These are phyloP conservation scores for Glonium stellatum DNA, from an alignment of 495 filamentous ascomycete genomes.

Conservation along the genomic window DNA sequence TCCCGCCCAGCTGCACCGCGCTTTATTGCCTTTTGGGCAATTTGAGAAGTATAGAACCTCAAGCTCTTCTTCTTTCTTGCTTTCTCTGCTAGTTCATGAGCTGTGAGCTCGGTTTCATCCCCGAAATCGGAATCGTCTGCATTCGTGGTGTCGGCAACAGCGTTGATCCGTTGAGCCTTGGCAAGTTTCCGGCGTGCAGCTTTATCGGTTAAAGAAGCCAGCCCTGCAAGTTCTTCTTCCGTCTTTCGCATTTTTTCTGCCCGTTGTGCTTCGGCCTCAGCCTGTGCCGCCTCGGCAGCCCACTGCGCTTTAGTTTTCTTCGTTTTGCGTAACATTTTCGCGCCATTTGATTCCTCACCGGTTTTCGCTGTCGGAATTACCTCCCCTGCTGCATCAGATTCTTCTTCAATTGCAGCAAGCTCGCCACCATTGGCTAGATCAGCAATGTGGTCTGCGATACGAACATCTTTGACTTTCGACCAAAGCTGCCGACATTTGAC, in stretches of 20 bases:
- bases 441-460: constrained; percentile 29
- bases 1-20: constrained; percentile 73
- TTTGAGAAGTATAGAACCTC: constrained; percentile 93
- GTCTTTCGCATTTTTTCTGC: constrained; percentile 50
- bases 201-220: constrained; percentile 37
- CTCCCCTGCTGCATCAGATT: constrained; percentile 21
- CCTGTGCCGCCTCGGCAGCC: constrained; percentile 46
- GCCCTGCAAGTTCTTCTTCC: constrained; percentile 65
- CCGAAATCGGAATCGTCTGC: constrained; percentile 59
- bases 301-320: constrained; percentile 46
- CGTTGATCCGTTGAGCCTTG: constrained; percentile 33
- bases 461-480: constrained; percentile 62
- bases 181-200: constrained; percentile 23
- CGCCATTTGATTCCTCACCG: background rate
- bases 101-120: constrained; percentile 55
- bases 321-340: constrained; percentile 16
- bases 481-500: constrained; percentile 75
- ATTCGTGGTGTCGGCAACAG: constrained; percentile 22
- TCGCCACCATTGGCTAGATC: constrained; percentile 35
- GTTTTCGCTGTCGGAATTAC: background rate
- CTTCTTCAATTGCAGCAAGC: constrained; percentile 37
- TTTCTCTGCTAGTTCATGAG: constrained; percentile 71
- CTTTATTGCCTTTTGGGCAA: constrained; percentile 84
- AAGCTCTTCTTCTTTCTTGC: constrained; percentile 77
- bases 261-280: constrained; percentile 47